Percentiles rank a stretch among this genome's conserved stretches.
phyloP scores from a whole-genome alignment of 176 grass and related monocot genomes.

The Bromus sterilis region DNA sequence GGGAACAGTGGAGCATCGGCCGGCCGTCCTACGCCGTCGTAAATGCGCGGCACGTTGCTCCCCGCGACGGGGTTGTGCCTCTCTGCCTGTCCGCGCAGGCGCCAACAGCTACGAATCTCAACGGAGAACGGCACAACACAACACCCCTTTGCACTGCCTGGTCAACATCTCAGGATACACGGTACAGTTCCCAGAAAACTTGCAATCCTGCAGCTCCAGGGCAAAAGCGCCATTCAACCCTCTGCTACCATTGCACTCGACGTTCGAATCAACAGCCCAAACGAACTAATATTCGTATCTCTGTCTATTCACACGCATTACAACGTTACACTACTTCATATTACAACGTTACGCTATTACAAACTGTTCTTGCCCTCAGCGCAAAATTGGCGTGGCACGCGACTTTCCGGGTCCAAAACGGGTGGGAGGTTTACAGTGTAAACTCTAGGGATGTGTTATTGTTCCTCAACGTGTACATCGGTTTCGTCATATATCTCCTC shows the following conservation, averaged over 20 bases:
- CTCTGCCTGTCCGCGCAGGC: not conserved
- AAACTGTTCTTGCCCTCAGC: not conserved
- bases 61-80: not conserved
- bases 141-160: too few species aligned
- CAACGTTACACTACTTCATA: not conserved
- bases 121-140: too few species aligned
- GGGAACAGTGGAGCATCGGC: not conserved
- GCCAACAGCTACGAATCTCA: too few species aligned
- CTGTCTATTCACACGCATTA: not conserved
- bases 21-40: not conserved
- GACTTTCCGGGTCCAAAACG: not conserved
- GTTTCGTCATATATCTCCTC: conserved; percentile 98
- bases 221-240: not conserved
- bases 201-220: not conserved
- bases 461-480: conserved; percentile 59
- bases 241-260: not conserved
- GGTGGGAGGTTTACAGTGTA: not conserved
- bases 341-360: not conserved
- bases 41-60: not conserved
- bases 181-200: not conserved
- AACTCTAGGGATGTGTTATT: conserved; percentile 15
- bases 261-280: not conserved
- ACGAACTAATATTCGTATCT: not conserved
- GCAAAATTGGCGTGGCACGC: not conserved
- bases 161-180: not conserved